Conservation (phyloP, 305 asterid species). For the Fraxinus velutina region DNA sequence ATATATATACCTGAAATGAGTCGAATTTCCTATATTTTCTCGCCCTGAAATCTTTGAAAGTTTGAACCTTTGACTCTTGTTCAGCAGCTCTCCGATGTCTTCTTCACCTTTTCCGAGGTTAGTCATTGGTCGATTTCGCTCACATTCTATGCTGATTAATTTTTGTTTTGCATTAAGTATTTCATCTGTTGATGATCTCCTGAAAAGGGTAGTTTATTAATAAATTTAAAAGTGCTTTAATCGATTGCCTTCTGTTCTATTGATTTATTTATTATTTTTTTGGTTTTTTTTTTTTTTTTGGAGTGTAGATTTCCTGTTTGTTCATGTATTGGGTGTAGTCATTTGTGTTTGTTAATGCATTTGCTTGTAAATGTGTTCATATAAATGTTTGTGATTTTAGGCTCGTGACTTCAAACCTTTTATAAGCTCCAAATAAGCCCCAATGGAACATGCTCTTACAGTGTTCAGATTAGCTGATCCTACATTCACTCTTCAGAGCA, state of each 20-base stretch:
- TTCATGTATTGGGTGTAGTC: neutral
- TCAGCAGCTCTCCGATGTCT: neutral
- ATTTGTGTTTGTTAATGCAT: neutral
- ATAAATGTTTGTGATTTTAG: neutral
- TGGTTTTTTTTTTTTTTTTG: too few relatives aligned
- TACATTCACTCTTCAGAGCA: neutral
- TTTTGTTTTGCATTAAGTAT: neutral
- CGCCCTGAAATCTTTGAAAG: neutral
- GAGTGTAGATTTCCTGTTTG: neutral
- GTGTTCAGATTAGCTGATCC: neutral
- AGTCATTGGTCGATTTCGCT: neutral
- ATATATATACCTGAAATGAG: neutral
- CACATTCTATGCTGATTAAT: neutral
- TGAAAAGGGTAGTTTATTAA: neutral
- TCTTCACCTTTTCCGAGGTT: slow-evolving; percentile 2
- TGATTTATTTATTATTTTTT: neutral
- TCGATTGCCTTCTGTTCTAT: neutral
- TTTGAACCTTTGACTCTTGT: neutral
- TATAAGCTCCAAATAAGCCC: neutral
- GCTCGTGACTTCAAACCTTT: neutral
- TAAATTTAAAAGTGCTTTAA: neutral
- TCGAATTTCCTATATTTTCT: neutral
- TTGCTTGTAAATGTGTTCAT: neutral
- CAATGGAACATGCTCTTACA: neutral
- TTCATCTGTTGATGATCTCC: neutral